These are phyloP conservation scores for Fusarium brevicatenulatum DNA, from an alignment of 2,329 filamentous ascomycete species.

Conservation along the genomic window DNA sequence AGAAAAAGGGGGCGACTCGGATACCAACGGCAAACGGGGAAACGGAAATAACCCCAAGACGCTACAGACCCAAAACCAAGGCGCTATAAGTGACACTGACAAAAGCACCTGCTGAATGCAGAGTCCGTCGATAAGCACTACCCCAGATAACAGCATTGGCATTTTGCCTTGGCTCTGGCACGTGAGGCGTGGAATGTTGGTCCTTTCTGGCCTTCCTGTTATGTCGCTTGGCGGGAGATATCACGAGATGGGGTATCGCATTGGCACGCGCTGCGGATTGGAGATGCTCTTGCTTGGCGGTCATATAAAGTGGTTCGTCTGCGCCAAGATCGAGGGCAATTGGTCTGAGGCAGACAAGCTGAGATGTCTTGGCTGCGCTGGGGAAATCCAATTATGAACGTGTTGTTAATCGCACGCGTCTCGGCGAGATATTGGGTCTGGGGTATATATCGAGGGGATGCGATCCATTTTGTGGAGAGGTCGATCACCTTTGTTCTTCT, in stretches of 20 bases:
- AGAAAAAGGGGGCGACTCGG: background rate
- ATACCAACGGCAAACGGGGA: background rate
- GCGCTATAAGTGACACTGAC: background rate
- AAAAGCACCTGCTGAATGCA: background rate
- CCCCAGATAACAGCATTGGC: constrained; percentile 7
- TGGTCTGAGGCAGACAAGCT: background rate
- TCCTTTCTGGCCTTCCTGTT: constrained; percentile 18
- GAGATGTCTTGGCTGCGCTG: constrained; percentile 16
- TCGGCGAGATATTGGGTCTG: background rate
- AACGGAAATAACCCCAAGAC: background rate
- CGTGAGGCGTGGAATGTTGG: background rate
- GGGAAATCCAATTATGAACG: background rate
- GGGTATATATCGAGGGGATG: constrained; percentile 13
- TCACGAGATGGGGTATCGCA: constrained; percentile 27
- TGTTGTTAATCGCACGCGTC: background rate
- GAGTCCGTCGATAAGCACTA: background rate
- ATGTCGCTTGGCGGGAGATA: constrained; percentile 27
- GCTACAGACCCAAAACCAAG: background rate
- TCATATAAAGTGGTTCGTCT: constrained; percentile 17
- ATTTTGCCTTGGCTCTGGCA: background rate
- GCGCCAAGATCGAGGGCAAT: constrained; percentile 20
- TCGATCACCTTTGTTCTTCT: background rate
- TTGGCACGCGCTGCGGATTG: constrained; percentile 22
- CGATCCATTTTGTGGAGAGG: constrained; percentile 13
- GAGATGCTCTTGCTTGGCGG: constrained; percentile 25